Evolutionary conservation across 768 basidiomycete genomes (phyloP), one percentile per base, ranked within the genome.

Genomic region (Russula griseocarnosa): DNA sequence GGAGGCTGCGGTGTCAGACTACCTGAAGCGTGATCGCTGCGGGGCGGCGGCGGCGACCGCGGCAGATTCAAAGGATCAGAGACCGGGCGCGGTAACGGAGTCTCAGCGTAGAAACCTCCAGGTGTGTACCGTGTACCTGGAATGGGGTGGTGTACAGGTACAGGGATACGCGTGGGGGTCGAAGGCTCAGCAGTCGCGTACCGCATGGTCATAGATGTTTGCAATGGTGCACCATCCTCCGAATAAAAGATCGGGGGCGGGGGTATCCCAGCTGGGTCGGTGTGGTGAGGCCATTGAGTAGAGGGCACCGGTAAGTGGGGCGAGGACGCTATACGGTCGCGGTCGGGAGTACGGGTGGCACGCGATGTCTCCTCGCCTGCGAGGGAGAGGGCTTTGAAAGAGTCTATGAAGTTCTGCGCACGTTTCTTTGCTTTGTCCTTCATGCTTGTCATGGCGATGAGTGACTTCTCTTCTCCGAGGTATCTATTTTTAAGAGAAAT

Each of bases 211-310:
- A 71, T 69, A 8, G 78, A 78, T 8, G 67, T 63, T 53, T 69
- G 62, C 60, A 69, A 74, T 16, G 80, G 80, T 40, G 69, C 65
- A 10, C 82, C 80, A 68, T 79, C 77, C 16, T 20, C 40, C 18
- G 72, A 49, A 63, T 73, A 70, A 16, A 66, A 44, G 26, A 71
- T 66, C 26, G 75, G 73, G 22, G 58, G 63, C 0, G 71, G 70
- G 52, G 75, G 71, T 57, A 68, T 66, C n/a, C 63, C 66, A 24
- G 71, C 32, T 6, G 71, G 72, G 40, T 71, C 65, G 34, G 67
- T 63, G 56, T 55, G 57, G 16, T 49, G 63, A 53, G 44, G 36
- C 38, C 52, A 28, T 36, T 5, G 28, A 26, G 53, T 20, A 9
- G 32, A 30, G n/a, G 63, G 42, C 36, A 63, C n/a, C 18, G 55